Percentiles rank a stretch among this genome's conserved stretches.
These are phyloP conservation scores for Ogataea populi-albae DNA, from an alignment of 805 yeast genomes.

Conservation along the genomic window DNA sequence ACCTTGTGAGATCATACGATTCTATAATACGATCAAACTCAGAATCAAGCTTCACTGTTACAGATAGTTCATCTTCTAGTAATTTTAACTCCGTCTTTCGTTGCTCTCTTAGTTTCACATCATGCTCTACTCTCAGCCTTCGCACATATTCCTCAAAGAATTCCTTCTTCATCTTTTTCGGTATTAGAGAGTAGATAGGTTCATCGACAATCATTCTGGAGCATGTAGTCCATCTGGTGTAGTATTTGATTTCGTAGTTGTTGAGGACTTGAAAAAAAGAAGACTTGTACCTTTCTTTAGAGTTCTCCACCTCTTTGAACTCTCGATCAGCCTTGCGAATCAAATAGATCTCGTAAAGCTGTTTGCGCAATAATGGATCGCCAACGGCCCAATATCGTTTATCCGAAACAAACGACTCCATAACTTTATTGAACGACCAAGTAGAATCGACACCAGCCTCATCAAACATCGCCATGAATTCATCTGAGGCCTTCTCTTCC, in stretches of 20 bases:
- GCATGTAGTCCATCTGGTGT: slow-evolving; percentile 63
- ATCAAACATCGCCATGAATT: slow-evolving; percentile 52
- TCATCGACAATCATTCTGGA: slow-evolving; percentile 57
- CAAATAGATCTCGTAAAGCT: slow-evolving; percentile 63
- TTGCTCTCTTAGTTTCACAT: slow-evolving; percentile 21
- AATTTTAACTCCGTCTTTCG: slow-evolving; percentile 51
- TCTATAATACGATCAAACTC: slow-evolving; percentile 18
- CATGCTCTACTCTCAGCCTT: slow-evolving; percentile 36
- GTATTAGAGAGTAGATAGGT: slow-evolving; percentile 59
- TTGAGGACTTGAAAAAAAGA: slow-evolving; percentile 51
- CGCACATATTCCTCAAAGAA: slow-evolving; percentile 52
- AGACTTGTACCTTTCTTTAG: slow-evolving; percentile 52
- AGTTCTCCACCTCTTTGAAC: slow-evolving; percentile 47
- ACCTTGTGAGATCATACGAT: slow-evolving; percentile 9
- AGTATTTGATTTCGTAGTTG: slow-evolving; percentile 44
- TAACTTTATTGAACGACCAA: slow-evolving; percentile 71
- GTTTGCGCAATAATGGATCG: slow-evolving; percentile 59
- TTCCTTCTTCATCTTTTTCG: slow-evolving; percentile 53
- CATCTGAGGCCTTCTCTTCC: slow-evolving; percentile 24
- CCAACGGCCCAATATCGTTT: slow-evolving; percentile 66
- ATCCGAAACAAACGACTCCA: slow-evolving; percentile 54
- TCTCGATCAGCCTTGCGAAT: slow-evolving; percentile 49
- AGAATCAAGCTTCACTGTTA: slow-evolving; percentile 14
- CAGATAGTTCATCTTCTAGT: slow-evolving; percentile 46
- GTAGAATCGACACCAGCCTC: slow-evolving; percentile 61